Evolutionary conservation across 202 grass and related monocot species (phyloP), one percentile per base, ranked within the genome.

Genomic region (Hordeum pubiflorum): DNA sequence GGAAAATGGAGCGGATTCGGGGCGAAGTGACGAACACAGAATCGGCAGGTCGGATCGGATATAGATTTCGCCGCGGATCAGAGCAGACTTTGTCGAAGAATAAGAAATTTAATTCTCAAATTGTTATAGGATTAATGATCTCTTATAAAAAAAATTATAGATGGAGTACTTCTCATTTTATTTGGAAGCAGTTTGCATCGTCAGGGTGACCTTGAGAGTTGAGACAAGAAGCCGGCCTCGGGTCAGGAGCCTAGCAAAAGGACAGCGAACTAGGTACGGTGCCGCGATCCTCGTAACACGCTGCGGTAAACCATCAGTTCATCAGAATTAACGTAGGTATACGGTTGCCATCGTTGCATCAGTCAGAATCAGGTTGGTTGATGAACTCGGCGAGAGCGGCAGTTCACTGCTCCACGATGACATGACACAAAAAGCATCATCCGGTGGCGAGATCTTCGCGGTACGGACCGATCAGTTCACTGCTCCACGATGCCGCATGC

Each of bases 1-100:
- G 21, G 32, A 6, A 6, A 39, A 1, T 17, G 15, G 38, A 62
- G 56, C 76, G 2, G 48, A 66, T 72, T 55, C 40, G 7, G 50
- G 69, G 7, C 11, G 46, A 67, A 32, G 63, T n/a, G 57, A 81
- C 76, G 2, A 43, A 2, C 37, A 59, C 67, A 27, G 58, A 46
- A 79, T 37, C 15, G 72, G 65, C 78, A 82, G 83, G 48, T 86
- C 83, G 59, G 27, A 32, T 86, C 83, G 59, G 27, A 32, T 32
- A 26, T 48, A 74, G 17, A 48, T 78, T 66, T 89, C 78, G 29
- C 23, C 9, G 14, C 32, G 40, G 65, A 11, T 41, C 29, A 21
- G 80, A 72, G 59, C 7, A 68, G 80, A 24, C 61, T 74, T 41
- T 39, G 60, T 32, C 21, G 2, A 13, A 50, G 37, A 63, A 32